These are phyloP conservation scores for Geotrichum fermentans DNA, from an alignment of 1,139 yeast genomes.

Conservation along the genomic window DNA sequence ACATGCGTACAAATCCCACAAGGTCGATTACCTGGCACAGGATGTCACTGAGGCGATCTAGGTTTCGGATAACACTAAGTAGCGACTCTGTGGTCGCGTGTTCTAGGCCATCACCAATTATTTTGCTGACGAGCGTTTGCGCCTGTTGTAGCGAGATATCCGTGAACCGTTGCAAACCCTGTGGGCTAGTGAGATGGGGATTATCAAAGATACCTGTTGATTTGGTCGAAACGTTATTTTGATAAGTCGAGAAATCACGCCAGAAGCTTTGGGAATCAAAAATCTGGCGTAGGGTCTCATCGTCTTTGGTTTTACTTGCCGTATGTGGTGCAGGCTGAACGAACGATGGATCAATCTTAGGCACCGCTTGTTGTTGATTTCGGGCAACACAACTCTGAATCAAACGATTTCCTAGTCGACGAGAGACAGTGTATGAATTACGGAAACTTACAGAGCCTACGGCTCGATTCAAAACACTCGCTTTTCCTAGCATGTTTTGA, in stretches of 20 bases:
- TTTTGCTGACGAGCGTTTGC: conserved; percentile 51
- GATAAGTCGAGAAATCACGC: conserved; percentile 7
- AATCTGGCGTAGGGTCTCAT: conserved; percentile 15
- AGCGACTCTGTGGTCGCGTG: conserved; percentile 28
- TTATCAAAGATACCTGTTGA: conserved; percentile 69
- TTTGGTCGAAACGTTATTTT: neutral
- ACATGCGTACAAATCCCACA: conserved; percentile 86
- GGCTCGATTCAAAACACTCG: neutral
- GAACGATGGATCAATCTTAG: neutral
- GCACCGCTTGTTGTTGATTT: neutral
- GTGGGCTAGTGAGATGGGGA: conserved; percentile 60
- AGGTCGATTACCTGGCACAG: conserved; percentile 90
- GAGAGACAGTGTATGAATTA: no score
- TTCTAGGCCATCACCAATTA: conserved; percentile 44
- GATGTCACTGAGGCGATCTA: conserved; percentile 83
- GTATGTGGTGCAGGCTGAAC: neutral
- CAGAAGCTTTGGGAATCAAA: conserved; percentile 20
- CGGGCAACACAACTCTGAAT: neutral
- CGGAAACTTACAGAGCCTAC: no score
- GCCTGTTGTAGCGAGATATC: conserved; percentile 60
- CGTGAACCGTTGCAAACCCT: conserved; percentile 67
- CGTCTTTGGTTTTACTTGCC: conserved; percentile 6
- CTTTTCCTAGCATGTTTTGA: no score
- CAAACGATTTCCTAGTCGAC: neutral
- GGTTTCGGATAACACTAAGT: conserved; percentile 52